These are phyloP conservation scores for Dryas drummondii DNA, from an alignment of 306 rosid genomes.

Conservation along the genomic window DNA sequence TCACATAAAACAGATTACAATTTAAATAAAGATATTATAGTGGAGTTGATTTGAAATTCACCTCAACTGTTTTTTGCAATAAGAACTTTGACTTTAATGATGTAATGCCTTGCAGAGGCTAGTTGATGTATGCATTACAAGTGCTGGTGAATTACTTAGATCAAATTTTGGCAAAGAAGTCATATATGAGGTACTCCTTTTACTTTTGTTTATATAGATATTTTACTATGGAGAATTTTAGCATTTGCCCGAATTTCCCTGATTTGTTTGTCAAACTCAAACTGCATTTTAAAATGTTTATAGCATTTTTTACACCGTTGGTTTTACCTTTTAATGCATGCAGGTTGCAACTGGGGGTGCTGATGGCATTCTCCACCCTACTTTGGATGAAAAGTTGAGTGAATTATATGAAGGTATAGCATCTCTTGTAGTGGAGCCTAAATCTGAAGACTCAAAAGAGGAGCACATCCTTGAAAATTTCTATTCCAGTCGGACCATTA, in stretches of 20 bases:
- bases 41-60: neutral
- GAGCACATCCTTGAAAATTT: conserved; percentile 86
- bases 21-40: neutral
- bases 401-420: conserved; percentile 67
- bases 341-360: conserved; percentile 83
- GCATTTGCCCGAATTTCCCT: neutral
- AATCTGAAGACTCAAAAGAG: conserved; percentile 58
- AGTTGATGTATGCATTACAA: conserved; percentile 62
- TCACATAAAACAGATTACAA: neutral
- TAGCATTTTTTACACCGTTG: neutral
- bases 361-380: conserved; percentile 70
- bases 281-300: neutral
- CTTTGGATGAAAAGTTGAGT: conserved; percentile 61
- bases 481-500: conserved; percentile 81
- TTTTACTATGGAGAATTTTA: neutral
- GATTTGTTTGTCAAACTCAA: neutral
- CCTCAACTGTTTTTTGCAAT: neutral
- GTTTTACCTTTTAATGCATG: neutral
- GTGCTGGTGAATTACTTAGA: conserved; percentile 60
- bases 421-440: conserved; percentile 62
- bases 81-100: conserved; percentile 6
- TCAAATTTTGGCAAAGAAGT: conserved; percentile 93
- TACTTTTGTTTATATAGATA: neutral
- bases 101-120: conserved; percentile 58
- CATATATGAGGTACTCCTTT: conserved; percentile 65